These are phyloP conservation scores for Hemisphaericaspora nanyangensis DNA, from an alignment of 805 yeast species.

Conservation along the genomic window DNA sequence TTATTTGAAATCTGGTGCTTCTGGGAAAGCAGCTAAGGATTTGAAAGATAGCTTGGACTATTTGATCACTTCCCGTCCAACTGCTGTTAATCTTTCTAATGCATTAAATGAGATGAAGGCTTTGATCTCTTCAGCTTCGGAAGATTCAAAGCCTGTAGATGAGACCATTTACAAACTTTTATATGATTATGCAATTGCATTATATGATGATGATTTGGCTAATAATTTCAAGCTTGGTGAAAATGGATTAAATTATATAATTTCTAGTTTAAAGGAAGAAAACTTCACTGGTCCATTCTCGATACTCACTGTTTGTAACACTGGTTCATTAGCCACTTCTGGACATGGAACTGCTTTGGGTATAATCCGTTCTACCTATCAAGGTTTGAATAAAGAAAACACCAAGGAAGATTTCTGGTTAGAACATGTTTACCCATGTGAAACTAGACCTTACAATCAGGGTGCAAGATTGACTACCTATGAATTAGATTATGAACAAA, in stretches of 20 bases:
- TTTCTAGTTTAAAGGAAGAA: conserved; percentile 40
- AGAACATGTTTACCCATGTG: conserved; percentile 78
- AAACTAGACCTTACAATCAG: conserved; percentile 95
- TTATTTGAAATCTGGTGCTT: conserved; percentile 15
- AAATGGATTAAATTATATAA: conserved; percentile 72
- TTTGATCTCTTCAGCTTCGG: conserved; percentile 16
- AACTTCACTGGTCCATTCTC: conserved; percentile 64
- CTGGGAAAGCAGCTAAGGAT: conserved; percentile 23
- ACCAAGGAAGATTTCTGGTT: conserved; percentile 43
- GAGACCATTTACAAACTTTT: conserved; percentile 27
- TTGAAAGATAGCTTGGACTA: conserved; percentile 53
- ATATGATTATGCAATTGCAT: conserved; percentile 43
- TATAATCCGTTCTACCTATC: conserved; percentile 69
- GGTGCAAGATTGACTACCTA: conserved; percentile 92
- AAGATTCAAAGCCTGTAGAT: conserved; percentile 21
- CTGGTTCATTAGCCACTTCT: conserved; percentile 95
- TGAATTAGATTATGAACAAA: conserved; percentile 78
- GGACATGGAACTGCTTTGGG: conserved; percentile 98
- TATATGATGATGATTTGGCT: conserved; percentile 73
- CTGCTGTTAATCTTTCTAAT: conserved; percentile 88
- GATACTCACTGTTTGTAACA: conserved; percentile 89
- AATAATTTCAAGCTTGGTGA: conserved; percentile 78
- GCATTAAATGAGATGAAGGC: conserved; percentile 55
- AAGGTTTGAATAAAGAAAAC: conserved; percentile 31
- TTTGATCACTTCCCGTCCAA: conserved; percentile 79